A percentile compares a stretch with the other conserved stretches of the same genome.
These are phyloP conservation scores for Moelleriella libera DNA, from an alignment of 2,329 filamentous ascomycete genomes.

Conservation along the genomic window DNA sequence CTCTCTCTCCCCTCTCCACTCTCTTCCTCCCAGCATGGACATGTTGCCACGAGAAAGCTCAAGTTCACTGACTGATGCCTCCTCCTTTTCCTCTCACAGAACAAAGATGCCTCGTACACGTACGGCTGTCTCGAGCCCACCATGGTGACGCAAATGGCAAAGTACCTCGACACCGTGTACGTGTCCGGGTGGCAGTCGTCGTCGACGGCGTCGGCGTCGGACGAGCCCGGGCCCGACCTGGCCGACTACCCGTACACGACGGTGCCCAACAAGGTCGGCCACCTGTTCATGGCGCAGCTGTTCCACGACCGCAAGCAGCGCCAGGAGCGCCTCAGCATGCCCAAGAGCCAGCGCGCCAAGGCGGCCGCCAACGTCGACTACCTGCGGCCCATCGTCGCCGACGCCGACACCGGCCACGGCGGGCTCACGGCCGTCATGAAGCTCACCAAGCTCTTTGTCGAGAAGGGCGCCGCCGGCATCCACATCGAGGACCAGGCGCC, in stretches of 20 bases:
- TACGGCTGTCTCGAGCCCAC: conserved; percentile 97
- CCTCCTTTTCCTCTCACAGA: conserved; percentile 30
- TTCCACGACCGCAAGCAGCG: conserved; percentile 99
- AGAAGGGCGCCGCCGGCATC: conserved; percentile 92
- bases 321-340: conserved; percentile 73
- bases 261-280: conserved; percentile 94
- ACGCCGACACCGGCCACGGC: conserved; percentile 94
- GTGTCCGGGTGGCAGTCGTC: conserved; percentile 99
- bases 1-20: no score
- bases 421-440: conserved; percentile 99
- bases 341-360: conserved; percentile 57
- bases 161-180: conserved; percentile 96
- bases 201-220: conserved; percentile 84
- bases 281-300: conserved; percentile 95
- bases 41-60: no score
- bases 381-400: conserved; percentile 87
- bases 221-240: conserved; percentile 94
- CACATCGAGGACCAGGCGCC: conserved; percentile 98
- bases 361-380: conserved; percentile 71
- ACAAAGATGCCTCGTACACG: conserved; percentile 76
- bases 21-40: no score
- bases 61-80: neutral
- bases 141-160: conserved; percentile 98
- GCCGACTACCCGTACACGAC: conserved; percentile 97
- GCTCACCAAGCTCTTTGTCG: conserved; percentile 92